A percentile compares a stretch with the other conserved stretches of the same genome.
These are phyloP conservation scores for Auricularia heimuer DNA, from an alignment of 768 basidiomycete species.

Conservation along the genomic window DNA sequence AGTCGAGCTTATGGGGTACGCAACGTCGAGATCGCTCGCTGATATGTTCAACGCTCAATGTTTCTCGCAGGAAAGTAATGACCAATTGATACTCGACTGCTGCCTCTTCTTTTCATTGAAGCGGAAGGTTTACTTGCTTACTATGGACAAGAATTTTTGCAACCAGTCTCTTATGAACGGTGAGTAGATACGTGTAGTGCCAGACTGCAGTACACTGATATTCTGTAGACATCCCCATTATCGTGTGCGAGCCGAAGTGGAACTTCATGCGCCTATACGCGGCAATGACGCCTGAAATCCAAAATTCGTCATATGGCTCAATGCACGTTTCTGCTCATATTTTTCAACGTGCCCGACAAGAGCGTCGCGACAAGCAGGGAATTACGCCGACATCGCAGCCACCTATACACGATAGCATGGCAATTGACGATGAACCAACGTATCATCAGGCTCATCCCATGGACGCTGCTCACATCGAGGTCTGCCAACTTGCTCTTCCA, in stretches of 20 bases:
- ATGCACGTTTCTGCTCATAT: background rate
- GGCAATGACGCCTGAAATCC: background rate
- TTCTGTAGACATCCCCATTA: background rate
- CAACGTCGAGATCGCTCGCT: background rate
- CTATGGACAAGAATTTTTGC: constrained; percentile 63
- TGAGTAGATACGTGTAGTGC: constrained; percentile 15
- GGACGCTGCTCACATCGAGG: background rate
- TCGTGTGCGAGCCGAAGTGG: background rate
- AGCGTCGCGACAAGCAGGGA: background rate
- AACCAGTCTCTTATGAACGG: constrained; percentile 40
- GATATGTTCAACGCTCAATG: background rate
- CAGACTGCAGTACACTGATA: background rate
- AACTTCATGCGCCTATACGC: background rate
- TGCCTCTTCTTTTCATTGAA: constrained; percentile 45
- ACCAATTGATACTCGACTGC: constrained; percentile 67
- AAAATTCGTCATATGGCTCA: background rate
- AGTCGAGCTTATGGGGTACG: constrained; percentile 15
- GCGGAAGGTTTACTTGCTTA: constrained; percentile 36
- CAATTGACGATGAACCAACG: constrained; percentile 40
- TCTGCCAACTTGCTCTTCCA: background rate
- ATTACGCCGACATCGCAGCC: background rate
- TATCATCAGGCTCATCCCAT: background rate
- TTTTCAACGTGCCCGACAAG: background rate
- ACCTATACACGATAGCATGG: constrained; percentile 33
- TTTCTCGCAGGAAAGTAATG: constrained; percentile 36